phyloP scores from a whole-genome alignment of 1,284 basidiomycete genomes.

The Ustilago hordei region DNA sequence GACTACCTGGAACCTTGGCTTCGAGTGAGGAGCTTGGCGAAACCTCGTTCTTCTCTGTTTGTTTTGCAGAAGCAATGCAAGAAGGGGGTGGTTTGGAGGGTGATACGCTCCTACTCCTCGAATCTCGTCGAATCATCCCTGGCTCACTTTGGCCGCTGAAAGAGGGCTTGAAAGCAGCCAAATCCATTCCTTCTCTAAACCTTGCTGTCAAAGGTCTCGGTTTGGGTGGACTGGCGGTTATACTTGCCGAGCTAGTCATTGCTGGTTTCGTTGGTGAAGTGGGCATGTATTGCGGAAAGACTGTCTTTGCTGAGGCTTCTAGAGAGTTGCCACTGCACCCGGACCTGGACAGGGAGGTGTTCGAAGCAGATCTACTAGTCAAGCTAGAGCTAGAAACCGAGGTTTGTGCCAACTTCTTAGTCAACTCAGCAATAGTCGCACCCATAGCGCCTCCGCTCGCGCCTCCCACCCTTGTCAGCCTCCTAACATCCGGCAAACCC shows the following conservation, averaged over 20 bases:
- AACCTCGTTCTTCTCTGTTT: neutral
- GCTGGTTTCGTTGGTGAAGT: constrained; percentile 6
- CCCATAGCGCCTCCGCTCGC: constrained; percentile 44
- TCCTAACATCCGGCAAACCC: constrained; percentile 15
- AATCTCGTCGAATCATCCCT: constrained; percentile 28
- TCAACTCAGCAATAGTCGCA: constrained; percentile 59
- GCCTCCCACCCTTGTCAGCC: constrained; percentile 19
- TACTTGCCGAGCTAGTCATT: constrained; percentile 32
- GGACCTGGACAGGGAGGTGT: constrained; percentile 6
- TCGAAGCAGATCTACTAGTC: constrained; percentile 10
- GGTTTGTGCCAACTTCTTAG: constrained; percentile 44
- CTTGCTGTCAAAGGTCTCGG: constrained; percentile 55
- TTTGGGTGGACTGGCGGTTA: constrained; percentile 48
- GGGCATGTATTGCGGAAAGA: constrained; percentile 20
- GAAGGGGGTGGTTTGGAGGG: constrained; percentile 35
- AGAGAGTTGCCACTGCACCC: constrained; percentile 8
- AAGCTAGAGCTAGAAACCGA: constrained; percentile 10
- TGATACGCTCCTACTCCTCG: constrained; percentile 53
- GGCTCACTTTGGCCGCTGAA: constrained; percentile 14
- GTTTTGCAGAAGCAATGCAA: neutral
- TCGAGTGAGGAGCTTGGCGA: constrained; percentile 7
- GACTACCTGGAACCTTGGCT: constrained; percentile 35
- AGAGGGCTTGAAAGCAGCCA: constrained; percentile 52
- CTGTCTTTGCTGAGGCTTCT: neutral
- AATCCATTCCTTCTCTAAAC: constrained; percentile 47